These are phyloP conservation scores for Zoysia japonica DNA, from an alignment of 176 grass and related monocot genomes.

Conservation along the genomic window DNA sequence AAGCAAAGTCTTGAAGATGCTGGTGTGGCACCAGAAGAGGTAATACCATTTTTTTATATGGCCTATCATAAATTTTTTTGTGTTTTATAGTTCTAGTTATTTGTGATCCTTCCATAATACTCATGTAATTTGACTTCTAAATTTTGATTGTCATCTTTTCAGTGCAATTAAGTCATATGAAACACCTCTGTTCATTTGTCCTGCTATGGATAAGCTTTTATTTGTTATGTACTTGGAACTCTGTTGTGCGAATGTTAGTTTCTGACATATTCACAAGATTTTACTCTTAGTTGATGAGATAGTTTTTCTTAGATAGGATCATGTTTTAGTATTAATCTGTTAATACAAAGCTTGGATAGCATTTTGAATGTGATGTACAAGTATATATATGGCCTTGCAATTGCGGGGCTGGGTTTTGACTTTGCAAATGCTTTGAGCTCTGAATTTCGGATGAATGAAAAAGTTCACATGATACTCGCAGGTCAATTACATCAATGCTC, in stretches of 20 bases:
- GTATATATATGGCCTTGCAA: not conserved
- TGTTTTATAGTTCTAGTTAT: slow-evolving; percentile 13
- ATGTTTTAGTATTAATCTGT: slow-evolving; percentile 9
- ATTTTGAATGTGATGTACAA: not conserved
- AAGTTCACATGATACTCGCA: slow-evolving; percentile 44
- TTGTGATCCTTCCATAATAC: slow-evolving; percentile 1
- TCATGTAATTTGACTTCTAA: not conserved
- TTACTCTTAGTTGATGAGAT: slow-evolving; percentile 13
- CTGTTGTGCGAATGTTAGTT: not conserved
- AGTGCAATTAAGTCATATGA: not conserved
- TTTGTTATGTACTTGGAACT: not conserved
- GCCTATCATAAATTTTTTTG: not conserved
- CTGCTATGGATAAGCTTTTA: too few relatives aligned
- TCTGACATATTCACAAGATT: not conserved
- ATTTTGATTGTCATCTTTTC: not conserved
- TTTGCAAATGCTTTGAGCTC: slow-evolving; percentile 7
- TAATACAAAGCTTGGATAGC: not conserved
- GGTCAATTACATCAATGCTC: slow-evolving; percentile 97
- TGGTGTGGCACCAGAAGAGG: slow-evolving; percentile 89
- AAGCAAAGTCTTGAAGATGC: slow-evolving; percentile 81
- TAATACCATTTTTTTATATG: slow-evolving; percentile 31
- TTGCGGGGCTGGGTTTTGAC: slow-evolving; percentile 14
- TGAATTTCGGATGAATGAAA: not conserved
- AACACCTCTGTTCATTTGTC: too few relatives aligned
- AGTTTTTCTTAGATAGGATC: not conserved